phyloP scores from a whole-genome alignment of 2,329 filamentous ascomycete species.

The Alternaria infectoria region DNA sequence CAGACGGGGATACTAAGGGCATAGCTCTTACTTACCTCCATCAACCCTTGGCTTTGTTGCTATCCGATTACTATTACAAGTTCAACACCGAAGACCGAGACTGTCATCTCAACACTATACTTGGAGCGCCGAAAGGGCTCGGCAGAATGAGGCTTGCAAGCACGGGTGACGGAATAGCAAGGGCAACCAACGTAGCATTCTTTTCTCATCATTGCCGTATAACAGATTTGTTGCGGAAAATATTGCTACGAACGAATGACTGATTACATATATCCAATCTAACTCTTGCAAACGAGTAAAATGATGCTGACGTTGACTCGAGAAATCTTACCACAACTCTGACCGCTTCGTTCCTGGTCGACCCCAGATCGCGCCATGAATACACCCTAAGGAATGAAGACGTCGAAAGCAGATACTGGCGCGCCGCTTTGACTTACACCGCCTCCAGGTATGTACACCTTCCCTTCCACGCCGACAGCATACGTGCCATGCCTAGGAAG shows the following conservation, averaged over 20 bases:
- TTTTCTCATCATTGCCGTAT: neutral
- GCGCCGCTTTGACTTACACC: conserved; percentile 21
- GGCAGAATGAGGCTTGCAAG: neutral
- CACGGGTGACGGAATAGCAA: neutral
- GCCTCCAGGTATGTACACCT: conserved; percentile 35
- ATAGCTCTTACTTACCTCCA: neutral
- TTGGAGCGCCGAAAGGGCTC: neutral
- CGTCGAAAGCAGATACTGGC: conserved; percentile 26
- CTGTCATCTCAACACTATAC: neutral
- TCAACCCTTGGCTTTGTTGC: neutral
- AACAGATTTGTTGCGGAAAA: neutral
- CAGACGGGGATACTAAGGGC: neutral
- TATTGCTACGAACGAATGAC: neutral
- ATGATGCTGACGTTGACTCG: neutral
- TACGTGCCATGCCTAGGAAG: conserved; percentile 35
- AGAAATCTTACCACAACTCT: neutral
- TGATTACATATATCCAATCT: neutral
- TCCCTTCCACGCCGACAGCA: conserved; percentile 26
- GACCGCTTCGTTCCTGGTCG: neutral
- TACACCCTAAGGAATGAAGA: conserved; percentile 9
- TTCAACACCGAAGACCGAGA: neutral
- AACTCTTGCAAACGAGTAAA: neutral
- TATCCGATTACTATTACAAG: neutral
- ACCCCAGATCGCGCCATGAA: neutral
- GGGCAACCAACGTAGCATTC: neutral